Conservation (phyloP, 257 asterid species). For the Dorcoceras hygrometricum region DNA sequence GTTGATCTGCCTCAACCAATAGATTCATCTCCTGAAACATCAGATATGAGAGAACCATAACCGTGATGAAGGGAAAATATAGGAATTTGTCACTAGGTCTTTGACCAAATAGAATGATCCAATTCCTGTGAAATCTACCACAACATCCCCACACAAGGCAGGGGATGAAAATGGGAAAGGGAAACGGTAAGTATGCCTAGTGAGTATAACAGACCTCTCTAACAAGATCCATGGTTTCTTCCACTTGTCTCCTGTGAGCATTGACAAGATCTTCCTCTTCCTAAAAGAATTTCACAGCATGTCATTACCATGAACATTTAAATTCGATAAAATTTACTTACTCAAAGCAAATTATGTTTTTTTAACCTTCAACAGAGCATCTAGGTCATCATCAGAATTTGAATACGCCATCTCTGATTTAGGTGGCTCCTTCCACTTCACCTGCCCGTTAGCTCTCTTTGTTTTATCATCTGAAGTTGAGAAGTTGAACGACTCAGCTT, state of each 20-base stretch:
- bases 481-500: slow-evolving; percentile 49
- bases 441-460: slow-evolving; percentile 59
- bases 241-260: slow-evolving; percentile 88
- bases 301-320: slow-evolving; percentile 14
- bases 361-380: slow-evolving; percentile 69
- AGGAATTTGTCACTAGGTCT: slow-evolving; percentile 1
- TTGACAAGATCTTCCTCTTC: slow-evolving; percentile 90
- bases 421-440: slow-evolving; percentile 74
- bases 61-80: not conserved
- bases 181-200: not conserved
- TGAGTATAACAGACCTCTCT: slow-evolving; percentile 65
- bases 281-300: slow-evolving; percentile 36
- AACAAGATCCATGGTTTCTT: slow-evolving; percentile 85
- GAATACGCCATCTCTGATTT: slow-evolving; percentile 55
- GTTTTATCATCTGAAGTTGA: slow-evolving; percentile 54
- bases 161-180: not conserved
- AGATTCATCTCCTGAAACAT: slow-evolving; percentile 84
- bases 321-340: not conserved
- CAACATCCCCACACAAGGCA: not conserved
- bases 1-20: slow-evolving; percentile 91
- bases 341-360: slow-evolving; percentile 1
- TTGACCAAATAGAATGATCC: not conserved
- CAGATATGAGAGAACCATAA: not conserved
- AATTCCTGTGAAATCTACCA: not conserved
- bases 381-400: slow-evolving; percentile 59